Evolutionary conservation across 2,329 filamentous ascomycete species (phyloP).

Genomic region (Aureobasidium subglaciale): DNA sequence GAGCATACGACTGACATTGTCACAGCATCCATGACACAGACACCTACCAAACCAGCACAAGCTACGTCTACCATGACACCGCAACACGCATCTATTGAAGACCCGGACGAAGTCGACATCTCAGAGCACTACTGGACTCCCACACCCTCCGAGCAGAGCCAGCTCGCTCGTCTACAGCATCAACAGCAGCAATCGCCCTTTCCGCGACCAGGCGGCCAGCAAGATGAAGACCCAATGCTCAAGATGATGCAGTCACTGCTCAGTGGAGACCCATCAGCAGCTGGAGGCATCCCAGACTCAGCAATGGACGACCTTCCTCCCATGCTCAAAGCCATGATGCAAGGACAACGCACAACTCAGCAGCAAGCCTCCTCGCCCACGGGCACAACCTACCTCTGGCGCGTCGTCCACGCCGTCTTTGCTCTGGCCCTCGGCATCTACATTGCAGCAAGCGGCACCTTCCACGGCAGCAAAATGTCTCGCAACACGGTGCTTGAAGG

Average conservation of each 20-base stretch:
- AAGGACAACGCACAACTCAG: slow-evolving; percentile 31
- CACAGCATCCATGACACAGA: slow-evolving; percentile 19
- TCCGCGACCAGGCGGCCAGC: slow-evolving; percentile 22
- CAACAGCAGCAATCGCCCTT: slow-evolving; percentile 17
- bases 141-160: slow-evolving; percentile 4
- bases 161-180: not conserved
- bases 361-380: slow-evolving; percentile 30
- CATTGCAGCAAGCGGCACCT: slow-evolving; percentile 60
- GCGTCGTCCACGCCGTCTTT: slow-evolving; percentile 65
- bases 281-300: slow-evolving; percentile 33
- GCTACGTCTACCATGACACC: slow-evolving; percentile 17
- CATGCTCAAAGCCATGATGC: slow-evolving; percentile 40
- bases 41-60: slow-evolving; percentile 16
- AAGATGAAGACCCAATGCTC: slow-evolving; percentile 59
- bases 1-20: not conserved
- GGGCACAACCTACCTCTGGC: slow-evolving; percentile 55
- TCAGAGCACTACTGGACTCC: slow-evolving; percentile 45
- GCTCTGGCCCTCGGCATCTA: slow-evolving; percentile 64
- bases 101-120: slow-evolving; percentile 73
- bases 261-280: slow-evolving; percentile 21
- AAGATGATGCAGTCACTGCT: slow-evolving; percentile 71
- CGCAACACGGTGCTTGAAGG: slow-evolving; percentile 35
- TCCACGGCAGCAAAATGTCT: slow-evolving; percentile 58
- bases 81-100: slow-evolving; percentile 28
- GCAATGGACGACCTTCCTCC: slow-evolving; percentile 37